These are phyloP conservation scores for Zoysia matrella DNA, from an alignment of 202 grass and related monocot species.

Conservation along the genomic window DNA sequence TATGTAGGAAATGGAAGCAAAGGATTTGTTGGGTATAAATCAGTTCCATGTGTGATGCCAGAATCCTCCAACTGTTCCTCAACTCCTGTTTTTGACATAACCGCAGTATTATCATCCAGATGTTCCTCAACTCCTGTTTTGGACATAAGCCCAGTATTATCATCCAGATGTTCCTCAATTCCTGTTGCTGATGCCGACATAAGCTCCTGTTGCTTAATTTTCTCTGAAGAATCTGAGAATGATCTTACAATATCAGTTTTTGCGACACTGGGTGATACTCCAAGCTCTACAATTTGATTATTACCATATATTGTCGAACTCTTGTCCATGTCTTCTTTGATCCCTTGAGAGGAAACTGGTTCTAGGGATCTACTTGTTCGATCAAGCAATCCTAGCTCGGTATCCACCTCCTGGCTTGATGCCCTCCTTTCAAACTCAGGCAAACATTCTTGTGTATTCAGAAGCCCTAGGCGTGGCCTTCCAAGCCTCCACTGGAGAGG, in stretches of 20 bases:
- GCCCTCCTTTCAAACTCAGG: conserved; percentile 36
- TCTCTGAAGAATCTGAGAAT: conserved; percentile 37
- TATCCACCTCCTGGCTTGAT: conserved; percentile 35
- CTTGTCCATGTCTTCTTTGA: conserved; percentile 34
- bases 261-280: conserved; percentile 7
- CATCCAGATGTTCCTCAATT: background rate
- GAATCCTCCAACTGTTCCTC: conserved; percentile 34
- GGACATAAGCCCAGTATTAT: too few relatives aligned
- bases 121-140: background rate
- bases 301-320: conserved; percentile 38
- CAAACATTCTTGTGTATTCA: conserved; percentile 38
- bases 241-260: conserved; percentile 38
- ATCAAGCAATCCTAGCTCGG: conserved; percentile 24
- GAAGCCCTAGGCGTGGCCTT: conserved; percentile 54
- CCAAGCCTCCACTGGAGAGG: conserved; percentile 91
- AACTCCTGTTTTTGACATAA: conserved; percentile 21
- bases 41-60: background rate
- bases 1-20: conserved; percentile 15
- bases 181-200: conserved; percentile 28
- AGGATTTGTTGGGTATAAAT: conserved; percentile 2
- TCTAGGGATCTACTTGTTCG: conserved; percentile 33
- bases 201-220: conserved; percentile 22
- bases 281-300: conserved; percentile 43
- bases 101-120: conserved; percentile 15
- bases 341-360: conserved; percentile 19